Evolutionary conservation across 2,329 filamentous ascomycete genomes (phyloP).

Genomic region (Venturia carpophila): DNA sequence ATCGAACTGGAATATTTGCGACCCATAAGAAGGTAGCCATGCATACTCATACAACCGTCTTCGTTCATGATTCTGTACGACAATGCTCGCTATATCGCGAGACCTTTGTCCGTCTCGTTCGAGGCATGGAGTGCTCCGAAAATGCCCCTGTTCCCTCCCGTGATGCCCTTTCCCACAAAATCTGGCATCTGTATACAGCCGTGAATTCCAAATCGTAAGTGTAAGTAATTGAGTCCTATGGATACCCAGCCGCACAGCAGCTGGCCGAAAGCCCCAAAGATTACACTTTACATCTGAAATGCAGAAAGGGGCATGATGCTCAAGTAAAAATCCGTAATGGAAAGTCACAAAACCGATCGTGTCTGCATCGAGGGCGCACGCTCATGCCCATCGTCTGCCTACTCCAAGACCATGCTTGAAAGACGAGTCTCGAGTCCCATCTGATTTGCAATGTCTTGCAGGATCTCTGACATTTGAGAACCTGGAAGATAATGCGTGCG

Average conservation of each 20-base stretch:
- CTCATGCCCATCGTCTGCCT: neutral
- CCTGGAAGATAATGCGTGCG: neutral
- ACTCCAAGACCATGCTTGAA: neutral
- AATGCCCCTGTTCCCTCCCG: too few relatives aligned
- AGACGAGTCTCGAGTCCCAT: neutral
- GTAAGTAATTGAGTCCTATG: too few relatives aligned
- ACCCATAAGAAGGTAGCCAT: too few relatives aligned
- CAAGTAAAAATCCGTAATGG: neutral
- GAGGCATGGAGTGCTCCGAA: too few relatives aligned
- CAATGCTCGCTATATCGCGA: too few relatives aligned
- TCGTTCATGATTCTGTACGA: too few relatives aligned
- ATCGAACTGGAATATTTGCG: too few relatives aligned
- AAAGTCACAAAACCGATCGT: neutral
- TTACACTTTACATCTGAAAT: neutral
- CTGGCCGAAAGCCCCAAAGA: neutral
- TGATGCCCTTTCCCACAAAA: too few relatives aligned
- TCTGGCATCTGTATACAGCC: too few relatives aligned
- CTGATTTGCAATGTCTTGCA: neutral
- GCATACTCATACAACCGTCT: too few relatives aligned
- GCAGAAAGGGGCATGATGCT: neutral
- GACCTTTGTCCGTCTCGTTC: too few relatives aligned
- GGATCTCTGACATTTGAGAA: neutral
- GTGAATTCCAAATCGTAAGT: too few relatives aligned
- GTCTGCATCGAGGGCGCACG: neutral
- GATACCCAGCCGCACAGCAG: neutral